Percentiles rank a stretch among this genome's conserved stretches.
phyloP scores from a whole-genome alignment of 2,329 filamentous ascomycete species.

The Pyrenophora seminiperda region DNA sequence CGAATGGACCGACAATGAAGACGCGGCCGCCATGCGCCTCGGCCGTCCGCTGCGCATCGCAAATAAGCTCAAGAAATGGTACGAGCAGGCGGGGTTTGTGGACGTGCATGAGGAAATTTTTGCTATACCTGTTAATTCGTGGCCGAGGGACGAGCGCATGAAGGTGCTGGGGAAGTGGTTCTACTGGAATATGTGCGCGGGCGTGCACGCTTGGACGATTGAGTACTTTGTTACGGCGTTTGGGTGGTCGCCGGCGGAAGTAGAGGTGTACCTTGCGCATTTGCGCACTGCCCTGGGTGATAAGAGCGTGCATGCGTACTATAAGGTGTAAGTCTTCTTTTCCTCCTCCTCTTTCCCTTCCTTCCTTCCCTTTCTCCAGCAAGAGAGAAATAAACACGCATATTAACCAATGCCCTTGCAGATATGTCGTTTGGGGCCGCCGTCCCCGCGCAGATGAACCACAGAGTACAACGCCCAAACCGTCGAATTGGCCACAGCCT shows the following conservation, averaged over 20 bases:
- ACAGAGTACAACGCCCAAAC: conserved; percentile 24
- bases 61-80: conserved; percentile 59
- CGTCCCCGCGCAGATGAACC: conserved; percentile 29
- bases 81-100: conserved; percentile 62
- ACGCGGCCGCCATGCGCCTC: conserved; percentile 54
- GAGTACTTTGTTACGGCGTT: conserved; percentile 51
- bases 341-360: not conserved
- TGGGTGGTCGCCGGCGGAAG: conserved; percentile 52
- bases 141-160: conserved; percentile 55
- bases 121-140: conserved; percentile 60
- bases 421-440: conserved; percentile 38
- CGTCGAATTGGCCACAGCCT: conserved; percentile 26
- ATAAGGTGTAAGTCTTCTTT: conserved; percentile 47
- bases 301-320: conserved; percentile 50
- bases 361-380: no score
- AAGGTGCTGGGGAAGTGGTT: conserved; percentile 58
- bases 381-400: not conserved
- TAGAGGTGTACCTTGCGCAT: conserved; percentile 53
- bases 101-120: conserved; percentile 60
- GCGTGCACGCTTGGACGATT: conserved; percentile 52
- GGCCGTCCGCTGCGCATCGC: conserved; percentile 58
- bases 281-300: conserved; percentile 49
- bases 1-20: conserved; percentile 53
- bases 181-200: conserved; percentile 54
- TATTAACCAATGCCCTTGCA: conserved; percentile 10